phyloP scores from a whole-genome alignment of 306 rosid genomes.

The Hippophae tibetana region DNA sequence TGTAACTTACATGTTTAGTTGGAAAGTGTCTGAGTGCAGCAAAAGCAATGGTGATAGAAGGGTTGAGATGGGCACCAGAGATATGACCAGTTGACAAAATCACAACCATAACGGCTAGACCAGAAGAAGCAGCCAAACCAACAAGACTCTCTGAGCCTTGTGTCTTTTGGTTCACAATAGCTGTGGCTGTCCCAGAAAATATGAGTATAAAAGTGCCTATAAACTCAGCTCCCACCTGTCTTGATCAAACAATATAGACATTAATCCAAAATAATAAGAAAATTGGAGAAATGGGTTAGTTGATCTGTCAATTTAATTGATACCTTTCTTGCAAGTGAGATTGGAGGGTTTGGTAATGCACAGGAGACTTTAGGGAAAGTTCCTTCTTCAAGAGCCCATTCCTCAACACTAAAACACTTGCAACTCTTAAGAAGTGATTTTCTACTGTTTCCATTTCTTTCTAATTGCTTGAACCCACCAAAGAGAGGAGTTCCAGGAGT shows the following conservation, averaged over 20 bases:
- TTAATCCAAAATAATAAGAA: background rate
- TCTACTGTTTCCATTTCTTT: conserved; percentile 28
- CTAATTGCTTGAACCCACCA: conserved; percentile 42
- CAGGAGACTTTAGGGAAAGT: conserved; percentile 48
- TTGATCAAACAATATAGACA: no score
- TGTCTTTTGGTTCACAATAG: conserved; percentile 67
- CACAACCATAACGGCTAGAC: conserved; percentile 75
- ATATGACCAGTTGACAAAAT: conserved; percentile 75
- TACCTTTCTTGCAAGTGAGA: conserved; percentile 71
- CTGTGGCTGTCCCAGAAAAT: conserved; percentile 63
- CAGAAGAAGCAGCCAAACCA: conserved; percentile 62
- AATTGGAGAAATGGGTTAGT: background rate
- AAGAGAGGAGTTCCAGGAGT: conserved; percentile 76
- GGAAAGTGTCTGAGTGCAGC: conserved; percentile 89
- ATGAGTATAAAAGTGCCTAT: conserved; percentile 65
- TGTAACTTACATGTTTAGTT: conserved; percentile 48
- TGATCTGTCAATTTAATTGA: background rate
- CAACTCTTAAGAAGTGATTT: conserved; percentile 51
- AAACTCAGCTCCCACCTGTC: conserved; percentile 89
- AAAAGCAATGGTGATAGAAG: conserved; percentile 70
- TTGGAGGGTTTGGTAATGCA: conserved; percentile 52
- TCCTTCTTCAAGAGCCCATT: conserved; percentile 66
- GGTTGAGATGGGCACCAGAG: conserved; percentile 91
- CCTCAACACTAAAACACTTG: conserved; percentile 47
- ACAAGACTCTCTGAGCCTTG: conserved; percentile 48